Conservation (phyloP, 192 early-diverging fungal genomes). For the Podochytrium sp. region DNA sequence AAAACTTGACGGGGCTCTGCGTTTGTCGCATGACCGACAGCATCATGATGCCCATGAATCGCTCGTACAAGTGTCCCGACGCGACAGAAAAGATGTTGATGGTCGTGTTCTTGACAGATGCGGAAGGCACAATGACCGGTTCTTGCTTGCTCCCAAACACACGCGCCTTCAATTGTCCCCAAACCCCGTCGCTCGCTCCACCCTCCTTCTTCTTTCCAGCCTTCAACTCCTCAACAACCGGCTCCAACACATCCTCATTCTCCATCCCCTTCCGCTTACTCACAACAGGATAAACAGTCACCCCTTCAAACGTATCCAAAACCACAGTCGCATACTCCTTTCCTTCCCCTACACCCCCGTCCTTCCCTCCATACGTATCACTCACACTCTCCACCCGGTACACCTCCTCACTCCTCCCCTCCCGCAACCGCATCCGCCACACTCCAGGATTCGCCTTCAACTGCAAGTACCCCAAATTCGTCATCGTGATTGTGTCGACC, state of each 20-base stretch:
- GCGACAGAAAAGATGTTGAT: slow-evolving; percentile 99
- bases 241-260: slow-evolving; percentile 67
- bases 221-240: neutral
- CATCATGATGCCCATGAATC: slow-evolving; percentile 98
- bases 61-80: slow-evolving; percentile 96
- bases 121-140: neutral
- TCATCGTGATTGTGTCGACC: slow-evolving; percentile 96
- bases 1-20: slow-evolving; percentile 91
- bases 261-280: slow-evolving; percentile 82
- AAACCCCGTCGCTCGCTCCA: slow-evolving; percentile 56
- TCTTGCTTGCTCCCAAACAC: neutral
- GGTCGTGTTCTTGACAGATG: slow-evolving; percentile 30
- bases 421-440: slow-evolving; percentile 80
- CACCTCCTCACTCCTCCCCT: slow-evolving; percentile 80
- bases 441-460: slow-evolving; percentile 91
- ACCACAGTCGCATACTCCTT: slow-evolving; percentile 59
- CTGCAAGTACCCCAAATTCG: slow-evolving; percentile 97
- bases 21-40: slow-evolving; percentile 88
- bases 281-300: slow-evolving; percentile 81
- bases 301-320: slow-evolving; percentile 80
- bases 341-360: slow-evolving; percentile 12
- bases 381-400: slow-evolving; percentile 74
- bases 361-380: neutral
- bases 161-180: slow-evolving; percentile 56
- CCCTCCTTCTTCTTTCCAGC: slow-evolving; percentile 29